Evolutionary conservation across 345 rosid species (phyloP).

Genomic region (Erysimum cheiranthoides): DNA sequence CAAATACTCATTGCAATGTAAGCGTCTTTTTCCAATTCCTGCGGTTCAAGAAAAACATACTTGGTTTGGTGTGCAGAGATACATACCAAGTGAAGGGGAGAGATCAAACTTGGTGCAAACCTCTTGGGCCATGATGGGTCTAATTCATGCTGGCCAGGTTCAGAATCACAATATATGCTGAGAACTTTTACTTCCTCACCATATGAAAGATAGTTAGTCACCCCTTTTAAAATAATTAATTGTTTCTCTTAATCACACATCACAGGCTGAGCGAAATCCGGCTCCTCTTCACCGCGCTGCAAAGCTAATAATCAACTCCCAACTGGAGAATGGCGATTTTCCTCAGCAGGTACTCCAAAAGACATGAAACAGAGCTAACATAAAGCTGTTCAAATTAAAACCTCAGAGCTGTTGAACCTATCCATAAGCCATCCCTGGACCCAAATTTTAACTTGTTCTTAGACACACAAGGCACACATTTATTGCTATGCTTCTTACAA

Average conservation of each 20-base stretch:
- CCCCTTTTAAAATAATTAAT: background rate
- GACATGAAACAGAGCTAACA: background rate
- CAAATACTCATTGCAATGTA: conserved; percentile 13
- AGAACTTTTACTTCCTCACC: background rate
- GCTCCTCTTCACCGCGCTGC: conserved; percentile 68
- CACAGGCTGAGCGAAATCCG: conserved; percentile 62
- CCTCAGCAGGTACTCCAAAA: conserved; percentile 57
- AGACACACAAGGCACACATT: conserved; percentile 1
- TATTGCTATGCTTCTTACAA: background rate
- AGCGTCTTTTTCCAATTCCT: background rate
- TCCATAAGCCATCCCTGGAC: background rate
- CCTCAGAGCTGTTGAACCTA: background rate
- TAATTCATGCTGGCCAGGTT: conserved; percentile 50
- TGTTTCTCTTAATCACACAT: conserved; percentile 10
- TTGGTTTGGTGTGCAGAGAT: conserved; percentile 43
- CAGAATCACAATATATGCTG: background rate
- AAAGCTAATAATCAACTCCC: conserved; percentile 68
- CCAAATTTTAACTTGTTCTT: background rate
- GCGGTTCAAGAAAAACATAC: background rate
- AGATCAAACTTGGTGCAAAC: conserved; percentile 50
- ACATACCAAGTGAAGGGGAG: conserved; percentile 45
- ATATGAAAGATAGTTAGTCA: background rate
- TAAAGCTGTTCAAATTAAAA: background rate
- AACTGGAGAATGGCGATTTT: conserved; percentile 66
- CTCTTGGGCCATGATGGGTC: conserved; percentile 49